These are phyloP conservation scores for Clavispora phyllophila DNA, from an alignment of 805 yeast genomes.

Conservation along the genomic window DNA sequence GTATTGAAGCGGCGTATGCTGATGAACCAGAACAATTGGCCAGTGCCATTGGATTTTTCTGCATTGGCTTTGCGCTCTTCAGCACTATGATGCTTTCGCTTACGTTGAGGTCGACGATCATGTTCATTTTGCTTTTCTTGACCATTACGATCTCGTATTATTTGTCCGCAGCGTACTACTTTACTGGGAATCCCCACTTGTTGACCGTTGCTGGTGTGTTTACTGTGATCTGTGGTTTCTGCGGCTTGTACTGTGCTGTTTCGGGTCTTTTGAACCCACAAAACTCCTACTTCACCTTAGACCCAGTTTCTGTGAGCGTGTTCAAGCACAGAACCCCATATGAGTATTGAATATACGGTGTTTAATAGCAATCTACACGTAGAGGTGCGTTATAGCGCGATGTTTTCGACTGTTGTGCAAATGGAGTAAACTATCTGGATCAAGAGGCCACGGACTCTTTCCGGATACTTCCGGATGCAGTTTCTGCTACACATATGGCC, in stretches of 20 bases:
- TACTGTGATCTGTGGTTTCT: constrained; percentile 50
- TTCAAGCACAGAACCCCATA: constrained; percentile 39
- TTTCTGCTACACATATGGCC: no score
- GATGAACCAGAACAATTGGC: constrained; percentile 34
- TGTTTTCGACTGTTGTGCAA: no score
- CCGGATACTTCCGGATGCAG: no score
- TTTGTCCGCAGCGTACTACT: constrained; percentile 48
- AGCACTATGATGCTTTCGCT: constrained; percentile 49
- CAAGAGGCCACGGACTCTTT: no score
- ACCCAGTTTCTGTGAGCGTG: constrained; percentile 35
- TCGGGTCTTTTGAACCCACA: constrained; percentile 37
- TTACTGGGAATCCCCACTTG: constrained; percentile 36
- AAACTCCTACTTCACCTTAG: constrained; percentile 10
- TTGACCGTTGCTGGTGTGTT: constrained; percentile 58
- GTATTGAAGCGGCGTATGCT: constrained; percentile 24
- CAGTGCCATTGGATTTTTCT: constrained; percentile 54
- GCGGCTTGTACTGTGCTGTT: constrained; percentile 63
- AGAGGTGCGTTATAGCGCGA: no score
- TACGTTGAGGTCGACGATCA: constrained; percentile 61
- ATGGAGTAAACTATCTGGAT: no score
- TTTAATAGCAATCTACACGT: no score
- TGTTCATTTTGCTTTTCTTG: constrained; percentile 55
- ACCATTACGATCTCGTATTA: constrained; percentile 50
- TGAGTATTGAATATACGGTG: no score
- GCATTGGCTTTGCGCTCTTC: constrained; percentile 61